These are phyloP conservation scores for Metschnikowia vanudenii DNA, from an alignment of 805 yeast species.

Conservation along the genomic window DNA sequence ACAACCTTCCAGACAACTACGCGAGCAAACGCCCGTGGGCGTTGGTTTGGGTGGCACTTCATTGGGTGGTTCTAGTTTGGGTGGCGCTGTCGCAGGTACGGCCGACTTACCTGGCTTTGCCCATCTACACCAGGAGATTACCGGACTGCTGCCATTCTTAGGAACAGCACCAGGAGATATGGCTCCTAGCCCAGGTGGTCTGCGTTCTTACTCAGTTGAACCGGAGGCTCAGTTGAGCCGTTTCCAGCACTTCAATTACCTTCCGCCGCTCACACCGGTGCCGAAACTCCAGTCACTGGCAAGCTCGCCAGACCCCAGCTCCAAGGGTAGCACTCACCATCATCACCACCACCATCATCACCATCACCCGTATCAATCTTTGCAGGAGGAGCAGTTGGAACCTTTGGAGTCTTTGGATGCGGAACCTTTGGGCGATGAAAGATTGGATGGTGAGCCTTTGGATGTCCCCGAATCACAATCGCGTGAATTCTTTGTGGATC, in stretches of 20 bases:
- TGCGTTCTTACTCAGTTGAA: conserved; percentile 7
- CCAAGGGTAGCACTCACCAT: conserved; percentile 14
- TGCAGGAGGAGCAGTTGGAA: not conserved
- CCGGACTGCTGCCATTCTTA: conserved; percentile 4
- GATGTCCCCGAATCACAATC: not conserved
- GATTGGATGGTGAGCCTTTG: not conserved
- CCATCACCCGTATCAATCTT: conserved; percentile 24
- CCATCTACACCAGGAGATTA: conserved; percentile 5
- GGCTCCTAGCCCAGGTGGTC: not conserved
- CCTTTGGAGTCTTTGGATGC: not conserved
- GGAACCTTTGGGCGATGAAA: no score
- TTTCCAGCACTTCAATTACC: conserved; percentile 65
- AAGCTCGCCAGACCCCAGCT: conserved; percentile 36
- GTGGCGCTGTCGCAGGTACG: no score
- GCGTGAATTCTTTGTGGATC: not conserved
- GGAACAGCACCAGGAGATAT: not conserved
- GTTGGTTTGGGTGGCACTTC: no score
- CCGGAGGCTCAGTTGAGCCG: conserved; percentile 20
- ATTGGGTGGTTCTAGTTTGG: no score
- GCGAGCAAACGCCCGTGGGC: not conserved
- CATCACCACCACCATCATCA: conserved; percentile 25
- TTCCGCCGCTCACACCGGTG: conserved; percentile 68
- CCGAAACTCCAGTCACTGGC: conserved; percentile 66
- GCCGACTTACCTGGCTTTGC: conserved; percentile 8
- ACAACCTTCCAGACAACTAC: not conserved